Conservation (phyloP, 768 basidiomycete genomes). For the Mycena capillaripes region DNA sequence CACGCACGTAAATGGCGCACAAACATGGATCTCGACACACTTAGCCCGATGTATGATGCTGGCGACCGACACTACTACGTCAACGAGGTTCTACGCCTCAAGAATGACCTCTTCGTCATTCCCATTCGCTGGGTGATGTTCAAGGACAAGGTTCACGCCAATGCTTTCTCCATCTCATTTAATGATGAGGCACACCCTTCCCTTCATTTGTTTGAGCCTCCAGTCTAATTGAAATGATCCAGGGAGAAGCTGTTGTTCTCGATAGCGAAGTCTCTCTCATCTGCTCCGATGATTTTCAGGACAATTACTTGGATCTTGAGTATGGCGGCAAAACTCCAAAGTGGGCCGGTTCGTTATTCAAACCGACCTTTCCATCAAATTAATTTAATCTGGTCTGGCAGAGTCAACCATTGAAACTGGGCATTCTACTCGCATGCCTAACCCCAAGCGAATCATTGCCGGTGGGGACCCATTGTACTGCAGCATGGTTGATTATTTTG, state of each 20-base stretch:
- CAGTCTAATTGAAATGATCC: background rate
- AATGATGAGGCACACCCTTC: background rate
- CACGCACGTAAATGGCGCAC: constrained; percentile 11
- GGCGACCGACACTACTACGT: constrained; percentile 11
- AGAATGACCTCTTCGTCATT: background rate
- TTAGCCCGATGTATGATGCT: constrained; percentile 27
- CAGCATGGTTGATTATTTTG: no score
- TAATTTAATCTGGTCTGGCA: no score
- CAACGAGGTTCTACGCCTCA: constrained; percentile 8
- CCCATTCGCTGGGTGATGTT: constrained; percentile 25
- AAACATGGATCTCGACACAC: constrained; percentile 11
- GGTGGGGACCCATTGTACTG: no score
- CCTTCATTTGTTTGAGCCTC: no score
- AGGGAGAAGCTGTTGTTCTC: background rate
- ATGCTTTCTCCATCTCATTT: background rate
- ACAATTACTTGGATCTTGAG: constrained; percentile 12
- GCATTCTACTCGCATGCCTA: no score
- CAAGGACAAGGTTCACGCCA: background rate
- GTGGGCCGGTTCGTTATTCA: constrained; percentile 18
- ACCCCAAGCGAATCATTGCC: no score
- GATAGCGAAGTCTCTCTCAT: background rate
- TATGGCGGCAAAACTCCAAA: background rate
- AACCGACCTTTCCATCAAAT: no score
- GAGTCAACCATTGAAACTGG: no score
- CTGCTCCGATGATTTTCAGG: background rate